A percentile compares a stretch with the other conserved stretches of the same genome.
These are phyloP conservation scores for Phoma herbarum DNA, from an alignment of 2,329 filamentous ascomycete genomes.

Conservation along the genomic window DNA sequence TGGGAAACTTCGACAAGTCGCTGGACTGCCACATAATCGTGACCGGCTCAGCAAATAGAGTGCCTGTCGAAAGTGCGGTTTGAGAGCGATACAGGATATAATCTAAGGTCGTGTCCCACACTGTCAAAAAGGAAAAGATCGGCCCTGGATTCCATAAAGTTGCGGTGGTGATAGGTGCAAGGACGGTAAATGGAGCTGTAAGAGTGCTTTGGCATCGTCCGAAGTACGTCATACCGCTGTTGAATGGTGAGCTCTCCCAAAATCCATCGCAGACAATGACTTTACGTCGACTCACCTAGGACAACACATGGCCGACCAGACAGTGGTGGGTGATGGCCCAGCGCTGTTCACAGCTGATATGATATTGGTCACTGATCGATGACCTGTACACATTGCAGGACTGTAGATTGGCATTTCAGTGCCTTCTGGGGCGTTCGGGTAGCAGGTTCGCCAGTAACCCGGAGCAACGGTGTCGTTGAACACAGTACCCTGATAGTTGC, in stretches of 20 bases:
- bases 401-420: background rate
- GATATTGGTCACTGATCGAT: background rate
- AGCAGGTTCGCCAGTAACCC: background rate
- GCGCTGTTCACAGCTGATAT: background rate
- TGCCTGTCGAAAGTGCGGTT: background rate
- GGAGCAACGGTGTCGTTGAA: background rate
- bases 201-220: background rate
- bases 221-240: background rate
- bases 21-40: background rate
- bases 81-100: background rate
- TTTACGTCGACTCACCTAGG: background rate
- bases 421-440: background rate
- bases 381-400: background rate
- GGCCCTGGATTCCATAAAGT: background rate
- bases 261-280: background rate
- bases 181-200: background rate
- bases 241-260: background rate
- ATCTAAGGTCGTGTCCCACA: background rate
- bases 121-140: background rate
- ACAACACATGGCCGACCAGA: background rate
- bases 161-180: background rate
- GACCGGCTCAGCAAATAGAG: background rate
- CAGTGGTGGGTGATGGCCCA: background rate
- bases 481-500: background rate
- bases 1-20: background rate